Base-by-base conservation (phyloP, 1,284 basidiomycete species). In the Heterobasidion annosum region DNA sequence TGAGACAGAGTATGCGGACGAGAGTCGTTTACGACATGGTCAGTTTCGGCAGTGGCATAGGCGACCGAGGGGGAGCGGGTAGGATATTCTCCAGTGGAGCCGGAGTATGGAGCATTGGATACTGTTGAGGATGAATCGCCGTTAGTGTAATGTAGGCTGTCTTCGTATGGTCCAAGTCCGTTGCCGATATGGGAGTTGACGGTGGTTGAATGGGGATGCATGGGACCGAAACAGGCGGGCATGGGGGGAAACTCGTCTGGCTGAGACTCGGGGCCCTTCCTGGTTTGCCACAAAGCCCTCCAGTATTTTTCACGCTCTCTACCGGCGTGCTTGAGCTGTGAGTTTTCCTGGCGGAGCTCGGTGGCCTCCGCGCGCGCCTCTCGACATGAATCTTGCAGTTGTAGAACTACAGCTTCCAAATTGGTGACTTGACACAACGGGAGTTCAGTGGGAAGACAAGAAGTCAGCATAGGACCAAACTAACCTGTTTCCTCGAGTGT, bases 401-500 rank as follows among this genome's bases (percentile, higher is more conserved):
- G 84, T 34, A 89, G 69, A 57, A 91, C 88, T 53, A 91, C 87
- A 34, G 78, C 79, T 68, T 91, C 88, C 57, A 91, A 75, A 63
- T 82, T 89, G 19, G 83, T 89, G 58, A 91, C 89, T 84, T 65
- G 54, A 54, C 51, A 60, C 51, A 46, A 8, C 34, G 25, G 47
- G 18, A 56, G 37, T 52, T 37, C 40, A 25, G 50, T 53, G 57
- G 60, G 54, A 61, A 56, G 55, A 57, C 56, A 48, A 53, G 34
- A 45, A 47, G 53, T 55, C 58, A 61, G 54, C 58, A 55, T 56
- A 54, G 43, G 44, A 53, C 49, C 34, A 54, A 59, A 68, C 72
- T 59, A 64, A 86, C 88, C 88, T 74, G 88, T 89, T 69, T 89
- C 88, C 68, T 91, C 89, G 59, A 91, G 78, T n/a, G 88, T 91